Base-by-base conservation (phyloP, 1,284 basidiomycete species). In the Hortiboletus rubellus region DNA sequence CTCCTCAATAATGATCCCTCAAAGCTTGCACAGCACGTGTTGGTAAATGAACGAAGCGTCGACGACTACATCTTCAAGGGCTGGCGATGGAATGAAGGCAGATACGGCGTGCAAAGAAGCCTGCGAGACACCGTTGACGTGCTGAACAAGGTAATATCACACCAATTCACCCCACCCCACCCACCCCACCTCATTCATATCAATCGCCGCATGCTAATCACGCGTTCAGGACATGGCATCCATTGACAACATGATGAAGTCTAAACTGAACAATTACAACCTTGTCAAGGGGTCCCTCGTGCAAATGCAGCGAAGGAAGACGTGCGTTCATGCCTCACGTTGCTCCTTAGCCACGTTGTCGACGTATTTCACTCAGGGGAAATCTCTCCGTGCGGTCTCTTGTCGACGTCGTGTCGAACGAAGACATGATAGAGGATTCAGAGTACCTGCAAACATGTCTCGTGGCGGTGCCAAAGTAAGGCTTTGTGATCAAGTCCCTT, bases 241-340 rank as follows among this genome's bases (percentile, higher is more conserved):
- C 24, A 93, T 96, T 62, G 94, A 96, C 73, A 89, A 88, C 68
- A 85, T 89, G 40, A 89, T 94, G 84, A 96, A 92, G 80, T 81
- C 87, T 57, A 98, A 98, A 75, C 77, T 96, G 36, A 91, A 89
- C 67, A 89, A 87, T 67, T 99, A 99, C 76, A 96, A 96, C 69
- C 79, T 96, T 22, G 92, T 95, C 52, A 99, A 99, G 75, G 94
- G 96, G 0, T 89, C 92, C 46, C 79, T 99, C 57, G 86, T 88
- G n/a, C 90, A 94, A 69, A 86, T 98, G 79, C 94, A 98, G 72
- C 86, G 96, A 62, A 98, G 95, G 83, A 92, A 93, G 80, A 87
- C 85, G 93, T 96, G 70, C 65, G 87, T 76, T 44, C 57, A 42
- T 50, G 31, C 57, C 34, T 40, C 45, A 57, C 58, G 34, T 45